Evolutionary conservation across 176 grass and related monocot genomes (phyloP), one percentile per base, ranked within the genome.

Genomic region (Carex parvula): DNA sequence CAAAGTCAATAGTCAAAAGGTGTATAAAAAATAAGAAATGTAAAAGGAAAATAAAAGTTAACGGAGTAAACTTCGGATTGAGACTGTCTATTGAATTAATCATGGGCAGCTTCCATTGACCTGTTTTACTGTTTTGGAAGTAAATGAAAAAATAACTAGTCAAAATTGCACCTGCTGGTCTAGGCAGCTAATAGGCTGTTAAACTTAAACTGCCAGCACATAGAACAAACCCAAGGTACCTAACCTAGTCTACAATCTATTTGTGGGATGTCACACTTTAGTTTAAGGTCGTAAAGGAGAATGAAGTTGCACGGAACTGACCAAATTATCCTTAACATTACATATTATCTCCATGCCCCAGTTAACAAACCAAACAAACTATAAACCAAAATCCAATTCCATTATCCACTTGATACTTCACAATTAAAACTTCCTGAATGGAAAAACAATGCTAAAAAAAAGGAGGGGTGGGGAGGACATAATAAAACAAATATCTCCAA

Each of bases 51-150:
- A 81, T 18, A 63, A 24, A 64, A 46, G 60, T 81, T 81, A 62
- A 81, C 13, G 11, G n/a, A 64, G 21, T 64, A 26, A 81, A 64
- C 57, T 48, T 44, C 35, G 59, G 32, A 20, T 48, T 58, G 14
- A 32, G 72, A 33, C 26, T 57, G 73, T 56, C 52, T 57, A 78
- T 57, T 55, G 50, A 54, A 35, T 78, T 78, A 57, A 78, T 78
- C 73, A 32, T 62, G 50, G 58, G 79, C 46, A 81, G 79, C 79
- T 55, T 61, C 60, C 79, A 81, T 81, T 81, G 39, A 64, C 79
- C 79, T 81, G 79, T 63, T 81, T 81, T 81, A 62, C 60, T 64
- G 55, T 81, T 81, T 81, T 44, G 11, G 60, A 64, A 81, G 32
- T 30, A 64, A 62, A 81, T 42, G 61, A 81, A 62, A 5, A 64